A percentile compares a stretch with the other conserved stretches of the same genome.
These are phyloP conservation scores for Kockovaella imperatae DNA, from an alignment of 768 basidiomycete species.

Conservation along the genomic window DNA sequence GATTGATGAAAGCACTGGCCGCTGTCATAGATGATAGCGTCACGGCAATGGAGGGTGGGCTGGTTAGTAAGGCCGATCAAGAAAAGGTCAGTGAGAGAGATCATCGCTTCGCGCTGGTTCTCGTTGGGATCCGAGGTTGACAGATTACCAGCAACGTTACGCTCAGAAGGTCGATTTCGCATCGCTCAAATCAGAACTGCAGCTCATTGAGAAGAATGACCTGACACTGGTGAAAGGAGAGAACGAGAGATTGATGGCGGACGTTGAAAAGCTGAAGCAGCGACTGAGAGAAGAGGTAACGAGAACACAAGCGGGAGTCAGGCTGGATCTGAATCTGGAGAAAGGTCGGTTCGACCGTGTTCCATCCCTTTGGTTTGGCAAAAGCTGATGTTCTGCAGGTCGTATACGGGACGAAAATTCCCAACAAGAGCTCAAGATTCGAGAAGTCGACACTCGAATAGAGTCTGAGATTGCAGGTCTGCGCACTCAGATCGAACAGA, in stretches of 20 bases:
- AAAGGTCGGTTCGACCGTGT: no score
- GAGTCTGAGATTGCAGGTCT: slow-evolving; percentile 89
- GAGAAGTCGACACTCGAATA: slow-evolving; percentile 93
- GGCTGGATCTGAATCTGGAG: slow-evolving; percentile 90
- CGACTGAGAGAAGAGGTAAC: slow-evolving; percentile 84
- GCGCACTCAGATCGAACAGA: slow-evolving; percentile 52
- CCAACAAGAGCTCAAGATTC: slow-evolving; percentile 88
- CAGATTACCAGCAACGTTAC: slow-evolving; percentile 38
- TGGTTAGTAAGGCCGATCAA: slow-evolving; percentile 93
- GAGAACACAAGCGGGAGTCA: slow-evolving; percentile 83
- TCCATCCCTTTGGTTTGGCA: no score
- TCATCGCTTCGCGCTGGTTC: not conserved
- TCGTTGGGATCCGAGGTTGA: not conserved
- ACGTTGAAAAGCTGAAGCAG: slow-evolving; percentile 92
- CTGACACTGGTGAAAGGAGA: slow-evolving; percentile 90
- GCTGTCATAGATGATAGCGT: slow-evolving; percentile 97
- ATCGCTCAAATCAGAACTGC: slow-evolving; percentile 89
- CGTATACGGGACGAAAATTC: slow-evolving; percentile 87
- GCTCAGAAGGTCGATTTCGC: slow-evolving; percentile 76
- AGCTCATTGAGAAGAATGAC: slow-evolving; percentile 95
- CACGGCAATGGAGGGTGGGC: slow-evolving; percentile 86
- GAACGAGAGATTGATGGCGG: slow-evolving; percentile 81
- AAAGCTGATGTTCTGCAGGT: no score
- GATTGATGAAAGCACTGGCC: slow-evolving; percentile 93
- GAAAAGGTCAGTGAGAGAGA: slow-evolving; percentile 65